Conservation (phyloP, 495 filamentous ascomycete genomes). For the Tuber melanosporum region DNA sequence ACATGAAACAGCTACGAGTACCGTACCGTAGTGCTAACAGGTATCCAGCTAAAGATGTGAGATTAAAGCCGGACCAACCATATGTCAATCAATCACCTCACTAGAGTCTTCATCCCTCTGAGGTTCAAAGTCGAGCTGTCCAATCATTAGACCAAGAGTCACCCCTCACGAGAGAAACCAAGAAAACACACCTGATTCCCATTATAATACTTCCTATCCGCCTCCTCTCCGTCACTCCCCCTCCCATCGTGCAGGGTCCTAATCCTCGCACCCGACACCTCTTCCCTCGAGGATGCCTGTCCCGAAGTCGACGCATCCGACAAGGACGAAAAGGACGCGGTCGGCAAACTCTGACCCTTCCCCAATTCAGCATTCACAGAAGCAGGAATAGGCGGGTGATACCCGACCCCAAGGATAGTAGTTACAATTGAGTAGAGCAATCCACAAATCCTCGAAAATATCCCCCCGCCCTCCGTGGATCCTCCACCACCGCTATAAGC, state of each 20-base stretch:
- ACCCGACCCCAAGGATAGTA: constrained; percentile 51
- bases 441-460: constrained; percentile 46
- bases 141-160: neutral
- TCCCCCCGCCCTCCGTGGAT: constrained; percentile 24
- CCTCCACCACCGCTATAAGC: constrained; percentile 50
- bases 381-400: constrained; percentile 22
- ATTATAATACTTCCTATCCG: constrained; percentile 58
- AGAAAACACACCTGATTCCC: constrained; percentile 57
- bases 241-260: constrained; percentile 55
- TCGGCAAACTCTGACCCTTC: constrained; percentile 13
- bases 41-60: neutral
- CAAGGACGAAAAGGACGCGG: constrained; percentile 9
- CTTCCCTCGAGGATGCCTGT: constrained; percentile 25
- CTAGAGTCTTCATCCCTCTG: constrained; percentile 23
- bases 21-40: neutral
- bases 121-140: constrained; percentile 37
- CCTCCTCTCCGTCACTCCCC: constrained; percentile 43
- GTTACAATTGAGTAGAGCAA: constrained; percentile 48
- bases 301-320: neutral
- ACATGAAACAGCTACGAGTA: neutral
- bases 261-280: constrained; percentile 45
- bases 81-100: neutral
- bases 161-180: constrained; percentile 5
- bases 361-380: neutral
- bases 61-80: neutral